A percentile compares a stretch with the other conserved stretches of the same genome.
phyloP scores from a whole-genome alignment of 768 basidiomycete species.

The Rickenella mellea region DNA sequence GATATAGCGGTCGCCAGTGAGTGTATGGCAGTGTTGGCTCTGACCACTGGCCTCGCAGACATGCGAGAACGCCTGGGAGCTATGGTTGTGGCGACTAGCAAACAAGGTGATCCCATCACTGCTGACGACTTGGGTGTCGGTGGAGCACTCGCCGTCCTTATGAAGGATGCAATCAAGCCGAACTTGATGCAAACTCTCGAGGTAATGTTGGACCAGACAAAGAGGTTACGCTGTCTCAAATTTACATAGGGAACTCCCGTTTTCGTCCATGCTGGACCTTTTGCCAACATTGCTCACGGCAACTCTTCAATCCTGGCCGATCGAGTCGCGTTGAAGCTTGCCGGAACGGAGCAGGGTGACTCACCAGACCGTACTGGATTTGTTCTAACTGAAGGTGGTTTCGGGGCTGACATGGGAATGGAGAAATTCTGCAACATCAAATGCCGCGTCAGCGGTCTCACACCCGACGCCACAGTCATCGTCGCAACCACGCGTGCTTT shows the following conservation, averaged over 20 bases:
- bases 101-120: conserved; percentile 83
- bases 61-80: conserved; percentile 89
- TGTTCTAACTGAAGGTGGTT: conserved; percentile 96
- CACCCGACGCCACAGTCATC: conserved; percentile 88
- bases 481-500: conserved; percentile 96
- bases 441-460: conserved; percentile 86
- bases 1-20: conserved; percentile 97
- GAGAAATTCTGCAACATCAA: conserved; percentile 99
- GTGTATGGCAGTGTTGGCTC: conserved; percentile 94
- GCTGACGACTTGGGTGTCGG: conserved; percentile 94
- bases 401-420: conserved; percentile 99
- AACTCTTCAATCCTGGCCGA: conserved; percentile 99
- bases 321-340: conserved; percentile 91
- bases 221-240: neutral
- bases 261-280: conserved; percentile 97
- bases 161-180: conserved; percentile 99
- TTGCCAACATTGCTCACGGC: conserved; percentile 98
- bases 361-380: conserved; percentile 75
- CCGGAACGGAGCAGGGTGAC: conserved; percentile 90
- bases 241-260: conserved; percentile 78
- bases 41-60: conserved; percentile 80
- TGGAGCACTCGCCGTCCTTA: conserved; percentile 89
- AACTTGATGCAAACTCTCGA: conserved; percentile 98
- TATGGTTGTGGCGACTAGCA: conserved; percentile 96
- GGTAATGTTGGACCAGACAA: conserved; percentile 22